phyloP scores from a whole-genome alignment of 805 yeast species.

The Wickerhamomyces strasburgensis region DNA sequence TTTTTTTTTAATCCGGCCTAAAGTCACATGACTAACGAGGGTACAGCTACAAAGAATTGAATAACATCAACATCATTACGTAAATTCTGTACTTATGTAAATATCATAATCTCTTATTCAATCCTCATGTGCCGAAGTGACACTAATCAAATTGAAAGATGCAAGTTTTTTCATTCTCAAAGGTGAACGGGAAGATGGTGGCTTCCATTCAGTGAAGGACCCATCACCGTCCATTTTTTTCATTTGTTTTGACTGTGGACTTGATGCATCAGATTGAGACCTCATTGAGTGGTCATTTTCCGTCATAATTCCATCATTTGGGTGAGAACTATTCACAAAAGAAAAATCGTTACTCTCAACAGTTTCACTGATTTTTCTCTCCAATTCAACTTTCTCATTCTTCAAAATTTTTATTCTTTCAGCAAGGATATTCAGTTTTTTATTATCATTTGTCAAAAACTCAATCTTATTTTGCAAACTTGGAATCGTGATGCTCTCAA shows the following conservation, averaged over 20 bases:
- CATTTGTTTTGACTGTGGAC: background rate
- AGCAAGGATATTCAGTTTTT: slow-evolving; percentile 18
- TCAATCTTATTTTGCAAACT: slow-evolving; percentile 38
- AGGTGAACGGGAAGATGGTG: slow-evolving; percentile 2
- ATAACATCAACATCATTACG: too few relatives aligned
- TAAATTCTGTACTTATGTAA: too few relatives aligned
- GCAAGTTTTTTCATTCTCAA: slow-evolving; percentile 7
- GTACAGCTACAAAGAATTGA: too few relatives aligned
- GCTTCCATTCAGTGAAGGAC: background rate
- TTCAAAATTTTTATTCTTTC: slow-evolving; percentile 27
- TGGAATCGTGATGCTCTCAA: slow-evolving; percentile 42
- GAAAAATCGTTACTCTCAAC: slow-evolving; percentile 1
- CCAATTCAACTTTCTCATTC: slow-evolving; percentile 29
- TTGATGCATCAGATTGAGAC: background rate
- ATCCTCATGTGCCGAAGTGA: slow-evolving; percentile 3
- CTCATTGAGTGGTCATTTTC: background rate
- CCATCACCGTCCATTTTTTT: slow-evolving; percentile 2
- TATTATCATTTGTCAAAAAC: slow-evolving; percentile 25
- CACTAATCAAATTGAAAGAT: slow-evolving; percentile 16
- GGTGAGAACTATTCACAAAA: slow-evolving; percentile 1
- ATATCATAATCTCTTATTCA: too few relatives aligned
- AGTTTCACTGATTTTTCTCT: slow-evolving; percentile 10
- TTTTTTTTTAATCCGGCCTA: too few relatives aligned
- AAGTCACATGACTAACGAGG: too few relatives aligned
- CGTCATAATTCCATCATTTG: too few relatives aligned